Conservation (phyloP, 2,329 filamentous ascomycete genomes). For the Arachnomyces sp. region DNA sequence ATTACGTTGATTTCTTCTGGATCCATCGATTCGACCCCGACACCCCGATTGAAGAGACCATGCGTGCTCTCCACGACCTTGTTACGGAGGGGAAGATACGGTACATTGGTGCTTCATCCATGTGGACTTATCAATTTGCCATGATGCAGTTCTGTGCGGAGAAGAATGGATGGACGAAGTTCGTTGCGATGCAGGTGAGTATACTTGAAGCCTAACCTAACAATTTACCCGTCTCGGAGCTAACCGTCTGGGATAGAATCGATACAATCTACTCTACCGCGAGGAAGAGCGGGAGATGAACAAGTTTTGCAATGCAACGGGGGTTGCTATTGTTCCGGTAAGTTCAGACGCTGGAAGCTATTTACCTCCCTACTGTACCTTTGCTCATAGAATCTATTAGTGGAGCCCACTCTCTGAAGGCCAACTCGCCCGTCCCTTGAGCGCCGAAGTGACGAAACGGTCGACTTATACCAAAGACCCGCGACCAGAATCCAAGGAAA, state of each 20-base stretch:
- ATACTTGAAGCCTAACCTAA: too few relatives aligned
- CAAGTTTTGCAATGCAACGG: conserved; percentile 15
- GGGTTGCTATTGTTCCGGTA: conserved; percentile 15
- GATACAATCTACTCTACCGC: conserved; percentile 15
- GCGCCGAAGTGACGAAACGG: conserved; percentile 20
- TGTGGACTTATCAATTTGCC: conserved; percentile 18
- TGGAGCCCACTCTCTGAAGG: background rate
- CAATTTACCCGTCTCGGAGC: too few relatives aligned
- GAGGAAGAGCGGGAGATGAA: conserved; percentile 21
- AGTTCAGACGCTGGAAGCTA: too few relatives aligned
- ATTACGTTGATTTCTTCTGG: conserved; percentile 44
- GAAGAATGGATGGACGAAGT: conserved; percentile 50
- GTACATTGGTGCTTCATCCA: conserved; percentile 25
- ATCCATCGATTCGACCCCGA: conserved; percentile 41
- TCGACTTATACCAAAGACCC: background rate
- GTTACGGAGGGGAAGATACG: conserved; percentile 22
- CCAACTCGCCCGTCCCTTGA: conserved; percentile 5
- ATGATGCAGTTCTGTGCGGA: conserved; percentile 48
- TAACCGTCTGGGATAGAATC: too few relatives aligned
- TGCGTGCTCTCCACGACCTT: conserved; percentile 37
- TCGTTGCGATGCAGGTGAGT: conserved; percentile 53
- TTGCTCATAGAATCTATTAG: background rate
- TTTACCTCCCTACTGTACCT: too few relatives aligned
- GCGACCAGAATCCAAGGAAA: conserved; percentile 18
- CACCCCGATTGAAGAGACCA: conserved; percentile 43